phyloP scores from a whole-genome alignment of 2,329 filamentous ascomycete species.

The Calycina marina region DNA sequence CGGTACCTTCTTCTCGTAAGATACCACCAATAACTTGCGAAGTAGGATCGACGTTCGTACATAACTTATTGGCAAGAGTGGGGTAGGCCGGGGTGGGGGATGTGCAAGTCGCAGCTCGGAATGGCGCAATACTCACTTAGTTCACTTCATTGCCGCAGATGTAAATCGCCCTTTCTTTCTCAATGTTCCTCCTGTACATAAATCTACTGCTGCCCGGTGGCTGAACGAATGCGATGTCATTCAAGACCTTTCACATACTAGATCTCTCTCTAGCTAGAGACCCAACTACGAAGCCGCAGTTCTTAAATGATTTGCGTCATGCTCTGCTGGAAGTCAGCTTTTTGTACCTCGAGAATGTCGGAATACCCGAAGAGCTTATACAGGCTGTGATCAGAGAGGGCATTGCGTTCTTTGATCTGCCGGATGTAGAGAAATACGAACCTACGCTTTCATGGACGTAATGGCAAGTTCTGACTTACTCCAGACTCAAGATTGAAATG shows the following conservation, averaged over 20 bases:
- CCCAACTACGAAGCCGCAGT: constrained; percentile 52
- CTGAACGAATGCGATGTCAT: too few species aligned
- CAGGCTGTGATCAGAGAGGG: constrained; percentile 52
- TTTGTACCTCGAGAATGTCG: constrained; percentile 69
- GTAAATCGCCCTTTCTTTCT: too few species aligned
- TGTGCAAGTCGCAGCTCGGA: too few species aligned
- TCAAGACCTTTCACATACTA: constrained; percentile 63
- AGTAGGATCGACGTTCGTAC: too few species aligned
- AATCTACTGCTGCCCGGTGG: too few species aligned
- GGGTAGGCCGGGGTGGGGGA: too few species aligned
- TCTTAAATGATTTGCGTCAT: constrained; percentile 56
- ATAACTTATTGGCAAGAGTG: too few species aligned
- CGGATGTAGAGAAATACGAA: constrained; percentile 54
- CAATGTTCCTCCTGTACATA: too few species aligned
- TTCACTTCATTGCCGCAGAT: too few species aligned
- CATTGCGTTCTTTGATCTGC: constrained; percentile 62
- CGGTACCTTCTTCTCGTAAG: too few species aligned
- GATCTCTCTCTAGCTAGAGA: constrained; percentile 54
- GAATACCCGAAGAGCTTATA: constrained; percentile 52
- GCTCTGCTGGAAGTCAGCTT: constrained; percentile 81
- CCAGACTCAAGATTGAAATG: constrained; percentile 53
- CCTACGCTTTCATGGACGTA: not conserved
- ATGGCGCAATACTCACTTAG: too few species aligned
- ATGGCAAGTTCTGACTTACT: not conserved
- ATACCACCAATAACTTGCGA: too few species aligned